Conservation (phyloP, 139 green algal species). For the Chlorokybus atmophyticus region DNA sequence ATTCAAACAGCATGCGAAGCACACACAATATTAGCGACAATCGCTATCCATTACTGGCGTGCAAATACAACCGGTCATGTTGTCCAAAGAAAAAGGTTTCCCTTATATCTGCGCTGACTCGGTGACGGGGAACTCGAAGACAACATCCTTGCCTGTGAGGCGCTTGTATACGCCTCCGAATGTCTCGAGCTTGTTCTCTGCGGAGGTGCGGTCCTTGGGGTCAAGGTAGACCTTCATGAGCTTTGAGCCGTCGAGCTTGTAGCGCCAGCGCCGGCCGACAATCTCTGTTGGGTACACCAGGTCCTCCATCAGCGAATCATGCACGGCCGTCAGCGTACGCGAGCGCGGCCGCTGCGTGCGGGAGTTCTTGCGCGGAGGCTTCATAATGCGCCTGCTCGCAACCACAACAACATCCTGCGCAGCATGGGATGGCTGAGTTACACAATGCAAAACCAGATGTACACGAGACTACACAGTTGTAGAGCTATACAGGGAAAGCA, state of each 20-base stretch:
- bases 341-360: slow-evolving; percentile 56
- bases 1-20: too few relatives aligned
- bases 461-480: too few relatives aligned
- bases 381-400: slow-evolving; percentile 84
- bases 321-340: slow-evolving; percentile 89
- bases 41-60: too few relatives aligned
- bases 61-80: too few relatives aligned
- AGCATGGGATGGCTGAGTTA: too few relatives aligned
- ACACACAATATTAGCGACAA: too few relatives aligned
- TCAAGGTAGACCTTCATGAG: slow-evolving; percentile 37
- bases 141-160: slow-evolving; percentile 90
- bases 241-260: slow-evolving; percentile 80
- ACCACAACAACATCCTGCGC: slow-evolving; percentile 87
- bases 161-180: slow-evolving; percentile 97
- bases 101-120: too few relatives aligned
- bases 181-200: slow-evolving; percentile 97
- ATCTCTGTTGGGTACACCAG: slow-evolving; percentile 98
- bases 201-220: slow-evolving; percentile 78
- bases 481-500: too few relatives aligned
- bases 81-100: too few relatives aligned
- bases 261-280: slow-evolving; percentile 92
- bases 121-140: slow-evolving; percentile 72
- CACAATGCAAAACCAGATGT: too few relatives aligned
- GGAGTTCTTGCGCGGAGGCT: slow-evolving; percentile 50
- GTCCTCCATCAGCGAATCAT: slow-evolving; percentile 82